These are phyloP conservation scores for Lachnellula suecica DNA, from an alignment of 2,329 filamentous ascomycete species.

Conservation along the genomic window DNA sequence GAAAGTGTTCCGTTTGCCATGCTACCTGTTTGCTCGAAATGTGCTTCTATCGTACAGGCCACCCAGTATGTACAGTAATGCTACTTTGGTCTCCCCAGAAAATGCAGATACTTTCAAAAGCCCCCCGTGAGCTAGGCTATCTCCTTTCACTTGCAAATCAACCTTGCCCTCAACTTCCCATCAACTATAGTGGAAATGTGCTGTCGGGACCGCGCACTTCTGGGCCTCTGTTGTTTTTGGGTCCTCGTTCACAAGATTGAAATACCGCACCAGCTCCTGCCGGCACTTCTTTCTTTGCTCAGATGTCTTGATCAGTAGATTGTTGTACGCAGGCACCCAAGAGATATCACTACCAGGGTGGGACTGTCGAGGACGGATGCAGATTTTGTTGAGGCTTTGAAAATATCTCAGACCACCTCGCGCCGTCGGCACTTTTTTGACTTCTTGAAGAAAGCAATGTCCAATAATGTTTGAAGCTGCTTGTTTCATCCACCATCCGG, in stretches of 20 bases:
- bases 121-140: too few species aligned
- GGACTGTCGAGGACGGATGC: neutral
- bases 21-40: too few species aligned
- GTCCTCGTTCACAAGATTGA: neutral
- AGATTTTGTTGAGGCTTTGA: neutral
- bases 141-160: too few species aligned
- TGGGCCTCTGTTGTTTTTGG: neutral
- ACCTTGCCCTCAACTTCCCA: too few species aligned
- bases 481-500: neutral
- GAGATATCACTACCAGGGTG: too few species aligned
- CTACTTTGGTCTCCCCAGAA: too few species aligned
- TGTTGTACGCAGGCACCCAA: neutral
- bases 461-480: neutral
- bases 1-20: too few species aligned
- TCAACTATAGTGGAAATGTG: too few species aligned
- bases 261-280: neutral
- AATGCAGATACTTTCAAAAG: too few species aligned
- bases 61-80: too few species aligned
- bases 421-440: neutral
- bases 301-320: neutral
- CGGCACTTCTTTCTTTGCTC: neutral
- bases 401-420: neutral
- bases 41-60: too few species aligned
- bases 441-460: neutral
- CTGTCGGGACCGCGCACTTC: neutral